These are phyloP conservation scores for Gracilaria gracilis DNA, from an alignment of 23 red algal species.

Conservation along the genomic window DNA sequence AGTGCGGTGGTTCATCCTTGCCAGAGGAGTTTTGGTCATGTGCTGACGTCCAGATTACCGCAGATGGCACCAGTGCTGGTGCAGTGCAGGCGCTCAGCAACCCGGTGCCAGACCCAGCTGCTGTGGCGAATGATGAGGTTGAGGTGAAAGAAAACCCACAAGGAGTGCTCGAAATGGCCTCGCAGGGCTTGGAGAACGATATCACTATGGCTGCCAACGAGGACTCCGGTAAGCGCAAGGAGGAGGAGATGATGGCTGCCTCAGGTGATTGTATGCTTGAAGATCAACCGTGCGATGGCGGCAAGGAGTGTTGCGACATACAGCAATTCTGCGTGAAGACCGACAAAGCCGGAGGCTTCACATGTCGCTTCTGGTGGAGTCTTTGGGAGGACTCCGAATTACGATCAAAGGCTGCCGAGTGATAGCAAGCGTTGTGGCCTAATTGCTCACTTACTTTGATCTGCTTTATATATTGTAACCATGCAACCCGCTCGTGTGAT, in stretches of 20 bases:
- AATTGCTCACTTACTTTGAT: neutral
- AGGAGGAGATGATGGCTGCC: conserved; percentile 32
- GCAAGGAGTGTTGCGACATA: conserved; percentile 30
- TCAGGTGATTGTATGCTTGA: conserved; percentile 42
- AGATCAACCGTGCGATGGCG: conserved; percentile 25
- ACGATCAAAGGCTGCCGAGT: neutral
- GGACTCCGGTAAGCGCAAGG: conserved; percentile 24
- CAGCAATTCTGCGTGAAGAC: conserved; percentile 44
- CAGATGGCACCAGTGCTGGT: conserved; percentile 49
- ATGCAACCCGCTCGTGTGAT: neutral
- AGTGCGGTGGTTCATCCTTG: conserved; percentile 28
- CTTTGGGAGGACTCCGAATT: conserved; percentile 56
- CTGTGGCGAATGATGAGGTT: conserved; percentile 22
- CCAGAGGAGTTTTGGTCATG: conserved; percentile 78
- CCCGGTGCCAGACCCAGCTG: conserved; percentile 26
- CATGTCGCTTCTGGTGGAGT: conserved; percentile 72
- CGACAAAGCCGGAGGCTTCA: conserved; percentile 21
- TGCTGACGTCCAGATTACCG: conserved; percentile 64
- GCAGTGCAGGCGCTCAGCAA: conserved; percentile 15
- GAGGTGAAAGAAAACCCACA: conserved; percentile 55
- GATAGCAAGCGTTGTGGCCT: neutral
- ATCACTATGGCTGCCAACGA: conserved; percentile 37
- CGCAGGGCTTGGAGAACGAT: conserved; percentile 40
- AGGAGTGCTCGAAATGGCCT: conserved; percentile 23
- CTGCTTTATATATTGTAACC: neutral